Conservation (phyloP, 805 yeast species). For the Nakazawaea sp. region DNA sequence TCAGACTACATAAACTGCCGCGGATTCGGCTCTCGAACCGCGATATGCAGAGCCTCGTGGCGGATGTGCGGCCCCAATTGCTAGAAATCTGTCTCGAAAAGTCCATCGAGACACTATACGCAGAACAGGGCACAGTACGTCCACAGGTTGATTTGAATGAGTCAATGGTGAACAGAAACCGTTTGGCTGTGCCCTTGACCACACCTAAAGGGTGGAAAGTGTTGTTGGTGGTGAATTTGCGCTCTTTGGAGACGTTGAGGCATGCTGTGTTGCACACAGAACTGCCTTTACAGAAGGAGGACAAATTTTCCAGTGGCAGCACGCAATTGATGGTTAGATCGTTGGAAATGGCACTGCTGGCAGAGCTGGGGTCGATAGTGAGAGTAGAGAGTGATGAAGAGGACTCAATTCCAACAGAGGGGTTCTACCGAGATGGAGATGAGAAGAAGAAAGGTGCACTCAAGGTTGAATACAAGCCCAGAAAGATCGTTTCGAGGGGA, state of each 20-base stretch:
- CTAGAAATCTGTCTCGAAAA: constrained; percentile 5
- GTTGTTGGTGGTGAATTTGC: not conserved
- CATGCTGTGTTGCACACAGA: not conserved
- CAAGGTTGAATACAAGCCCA: not conserved
- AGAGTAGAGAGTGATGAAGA: constrained; percentile 3
- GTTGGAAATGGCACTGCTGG: not conserved
- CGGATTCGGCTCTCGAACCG: constrained; percentile 8
- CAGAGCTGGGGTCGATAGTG: not conserved
- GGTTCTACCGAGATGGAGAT: not conserved
- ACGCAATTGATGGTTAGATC: constrained; percentile 6
- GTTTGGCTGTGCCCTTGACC: constrained; percentile 2
- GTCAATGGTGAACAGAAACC: constrained; percentile 3
- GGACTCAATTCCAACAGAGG: not conserved
- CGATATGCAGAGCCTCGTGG: constrained; percentile 8
- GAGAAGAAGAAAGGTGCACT: constrained; percentile 3
- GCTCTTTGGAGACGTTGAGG: constrained; percentile 4
- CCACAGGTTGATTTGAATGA: constrained; percentile 9
- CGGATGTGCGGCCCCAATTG: constrained; percentile 3
- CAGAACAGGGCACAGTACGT: too few relatives aligned
- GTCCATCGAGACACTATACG: constrained; percentile 7
- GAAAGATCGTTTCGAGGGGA: constrained; percentile 2
- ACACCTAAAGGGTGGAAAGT: constrained; percentile 11
- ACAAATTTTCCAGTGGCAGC: constrained; percentile 6
- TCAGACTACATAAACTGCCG: constrained; percentile 6
- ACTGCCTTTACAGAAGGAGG: not conserved